Evolutionary conservation across 768 basidiomycete species (phyloP).

Genomic region (Hydnomerulius pinastri): DNA sequence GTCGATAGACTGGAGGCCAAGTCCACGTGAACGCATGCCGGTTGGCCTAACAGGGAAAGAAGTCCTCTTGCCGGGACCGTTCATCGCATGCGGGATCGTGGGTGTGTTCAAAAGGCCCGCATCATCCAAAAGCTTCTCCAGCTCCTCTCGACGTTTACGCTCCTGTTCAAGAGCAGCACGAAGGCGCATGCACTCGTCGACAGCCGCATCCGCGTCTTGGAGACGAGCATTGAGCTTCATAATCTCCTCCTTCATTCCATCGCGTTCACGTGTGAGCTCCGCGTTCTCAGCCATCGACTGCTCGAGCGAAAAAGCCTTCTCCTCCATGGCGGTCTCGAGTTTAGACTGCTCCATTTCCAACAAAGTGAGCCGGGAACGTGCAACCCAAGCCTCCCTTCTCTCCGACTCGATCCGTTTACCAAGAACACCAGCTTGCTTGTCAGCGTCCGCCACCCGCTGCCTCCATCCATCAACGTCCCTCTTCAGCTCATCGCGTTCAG

Average conservation of each 20-base stretch:
- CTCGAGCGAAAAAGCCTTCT: constrained; percentile 31
- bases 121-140: constrained; percentile 56
- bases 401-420: constrained; percentile 74
- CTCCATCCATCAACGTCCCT: constrained; percentile 90
- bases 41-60: constrained; percentile 23
- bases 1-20: constrained; percentile 61
- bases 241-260: constrained; percentile 31
- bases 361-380: constrained; percentile 68
- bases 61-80: constrained; percentile 14
- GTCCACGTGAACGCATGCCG: constrained; percentile 43
- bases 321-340: constrained; percentile 50
- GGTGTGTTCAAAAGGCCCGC: constrained; percentile 48
- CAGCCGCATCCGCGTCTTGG: constrained; percentile 25
- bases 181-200: constrained; percentile 29
- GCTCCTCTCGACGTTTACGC: constrained; percentile 41
- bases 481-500: constrained; percentile 87
- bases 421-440: constrained; percentile 66
- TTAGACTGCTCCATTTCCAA: constrained; percentile 68
- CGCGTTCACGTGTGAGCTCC: constrained; percentile 27
- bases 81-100: constrained; percentile 27
- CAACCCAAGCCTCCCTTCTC: constrained; percentile 80
- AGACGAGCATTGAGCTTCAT: constrained; percentile 32
- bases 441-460: constrained; percentile 71
- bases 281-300: constrained; percentile 30
- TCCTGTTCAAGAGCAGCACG: constrained; percentile 41